Percentiles rank a stretch among this genome's conserved stretches.
Evolutionary conservation across 805 yeast genomes (phyloP).

Genomic region (Kodamaea kaohsiungensis): DNA sequence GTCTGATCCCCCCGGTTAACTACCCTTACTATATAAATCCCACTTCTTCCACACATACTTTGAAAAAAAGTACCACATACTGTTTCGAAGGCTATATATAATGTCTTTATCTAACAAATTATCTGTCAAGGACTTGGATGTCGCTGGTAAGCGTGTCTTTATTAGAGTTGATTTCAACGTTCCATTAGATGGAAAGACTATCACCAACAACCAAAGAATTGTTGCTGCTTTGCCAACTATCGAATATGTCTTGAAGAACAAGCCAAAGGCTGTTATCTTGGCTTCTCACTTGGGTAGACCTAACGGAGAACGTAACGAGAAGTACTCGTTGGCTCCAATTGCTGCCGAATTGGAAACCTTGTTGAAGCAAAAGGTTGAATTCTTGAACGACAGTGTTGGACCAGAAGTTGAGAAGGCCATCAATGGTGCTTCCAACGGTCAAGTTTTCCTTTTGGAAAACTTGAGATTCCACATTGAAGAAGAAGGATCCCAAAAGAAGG

Average conservation of each 20-base stretch:
- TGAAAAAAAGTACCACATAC: not conserved
- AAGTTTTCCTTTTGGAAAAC: conserved; percentile 91
- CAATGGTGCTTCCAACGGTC: conserved; percentile 71
- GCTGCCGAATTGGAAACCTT: conserved; percentile 84
- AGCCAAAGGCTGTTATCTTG: conserved; percentile 87
- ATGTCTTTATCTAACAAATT: conserved; percentile 96
- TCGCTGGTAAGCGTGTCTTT: conserved; percentile 91
- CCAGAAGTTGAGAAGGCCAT: conserved; percentile 81
- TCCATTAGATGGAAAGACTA: conserved; percentile 92
- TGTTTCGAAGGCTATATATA: not conserved
- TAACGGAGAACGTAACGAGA: conserved; percentile 84
- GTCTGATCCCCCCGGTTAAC: not conserved
- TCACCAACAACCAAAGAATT: conserved; percentile 99
- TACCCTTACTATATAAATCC: not conserved
- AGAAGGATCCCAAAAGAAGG: conserved; percentile 91
- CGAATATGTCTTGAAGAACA: conserved; percentile 87
- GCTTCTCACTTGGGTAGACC: conserved; percentile 99
- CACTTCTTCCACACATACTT: not conserved
- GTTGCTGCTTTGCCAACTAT: conserved; percentile 99
- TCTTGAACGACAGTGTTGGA: conserved; percentile 92
- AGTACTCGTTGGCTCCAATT: conserved; percentile 92
- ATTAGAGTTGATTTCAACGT: conserved; percentile 98
- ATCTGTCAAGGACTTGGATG: conserved; percentile 87
- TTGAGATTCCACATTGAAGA: conserved; percentile 97
- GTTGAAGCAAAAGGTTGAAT: conserved; percentile 68